These are phyloP conservation scores for Phaeoacremonium minimum DNA, from an alignment of 2,329 filamentous ascomycete genomes.

Conservation along the genomic window DNA sequence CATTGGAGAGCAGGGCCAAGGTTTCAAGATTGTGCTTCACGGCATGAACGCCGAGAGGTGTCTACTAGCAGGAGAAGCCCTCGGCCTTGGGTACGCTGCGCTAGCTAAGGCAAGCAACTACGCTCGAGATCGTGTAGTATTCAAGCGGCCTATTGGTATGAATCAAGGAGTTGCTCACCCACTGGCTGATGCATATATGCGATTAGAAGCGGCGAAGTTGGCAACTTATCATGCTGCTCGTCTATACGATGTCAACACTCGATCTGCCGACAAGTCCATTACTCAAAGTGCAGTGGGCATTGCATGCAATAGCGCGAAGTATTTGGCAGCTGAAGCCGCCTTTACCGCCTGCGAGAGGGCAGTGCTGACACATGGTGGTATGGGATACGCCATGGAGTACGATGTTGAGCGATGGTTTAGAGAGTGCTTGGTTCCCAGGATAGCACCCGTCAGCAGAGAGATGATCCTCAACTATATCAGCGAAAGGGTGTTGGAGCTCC, in stretches of 20 bases:
- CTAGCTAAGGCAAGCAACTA: constrained; percentile 59
- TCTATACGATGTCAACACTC: constrained; percentile 52
- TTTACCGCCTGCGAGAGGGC: constrained; percentile 59
- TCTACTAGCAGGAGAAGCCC: constrained; percentile 71
- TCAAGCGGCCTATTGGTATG: constrained; percentile 59
- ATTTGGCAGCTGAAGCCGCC: constrained; percentile 61
- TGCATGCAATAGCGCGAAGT: constrained; percentile 67
- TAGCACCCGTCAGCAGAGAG: constrained; percentile 62
- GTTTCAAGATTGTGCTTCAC: constrained; percentile 75
- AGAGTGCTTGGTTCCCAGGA: constrained; percentile 61
- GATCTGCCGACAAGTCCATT: constrained; percentile 46
- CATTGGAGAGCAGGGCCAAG: constrained; percentile 68
- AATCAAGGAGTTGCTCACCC: constrained; percentile 65
- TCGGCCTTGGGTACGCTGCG: constrained; percentile 75
- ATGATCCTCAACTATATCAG: constrained; percentile 74
- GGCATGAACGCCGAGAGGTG: constrained; percentile 79
- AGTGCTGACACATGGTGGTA: constrained; percentile 55
- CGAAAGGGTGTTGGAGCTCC: constrained; percentile 63
- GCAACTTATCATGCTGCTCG: constrained; percentile 62
- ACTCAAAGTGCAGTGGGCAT: constrained; percentile 55
- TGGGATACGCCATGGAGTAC: constrained; percentile 63
- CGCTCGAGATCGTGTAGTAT: constrained; percentile 62
- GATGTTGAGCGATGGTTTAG: constrained; percentile 62
- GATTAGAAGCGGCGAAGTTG: constrained; percentile 60
- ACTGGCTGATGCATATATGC: constrained; percentile 61